These are phyloP conservation scores for Quercus phellos DNA, from an alignment of 331 rosid species.

Conservation along the genomic window DNA sequence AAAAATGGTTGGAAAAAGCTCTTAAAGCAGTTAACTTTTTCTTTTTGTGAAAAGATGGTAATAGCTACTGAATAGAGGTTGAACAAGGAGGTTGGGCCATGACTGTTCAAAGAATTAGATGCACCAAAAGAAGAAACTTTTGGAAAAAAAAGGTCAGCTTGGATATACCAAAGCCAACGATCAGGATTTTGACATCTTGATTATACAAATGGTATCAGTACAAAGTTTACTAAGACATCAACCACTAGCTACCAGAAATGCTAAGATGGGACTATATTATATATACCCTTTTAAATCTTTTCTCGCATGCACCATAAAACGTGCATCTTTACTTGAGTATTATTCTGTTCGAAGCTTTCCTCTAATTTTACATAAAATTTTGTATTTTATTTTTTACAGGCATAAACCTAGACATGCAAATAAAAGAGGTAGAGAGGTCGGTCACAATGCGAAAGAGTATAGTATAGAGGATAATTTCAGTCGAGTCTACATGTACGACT, in stretches of 20 bases:
- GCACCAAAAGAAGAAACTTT: conserved; percentile 29
- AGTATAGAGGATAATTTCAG: background rate
- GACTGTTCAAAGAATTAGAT: conserved; percentile 39
- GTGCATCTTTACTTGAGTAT: too few relatives aligned
- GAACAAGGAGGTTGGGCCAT: conserved; percentile 40
- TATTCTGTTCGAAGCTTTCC: too few relatives aligned
- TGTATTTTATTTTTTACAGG: background rate
- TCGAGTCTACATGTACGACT: background rate
- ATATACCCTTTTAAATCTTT: too few relatives aligned
- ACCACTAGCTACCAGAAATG: conserved; percentile 14
- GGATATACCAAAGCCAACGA: conserved; percentile 34
- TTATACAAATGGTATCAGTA: background rate
- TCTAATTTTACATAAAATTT: too few relatives aligned
- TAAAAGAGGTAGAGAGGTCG: background rate
- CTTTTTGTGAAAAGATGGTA: conserved; percentile 29
- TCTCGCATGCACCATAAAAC: too few relatives aligned
- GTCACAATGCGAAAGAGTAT: background rate
- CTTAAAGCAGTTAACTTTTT: conserved; percentile 33
- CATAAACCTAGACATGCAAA: background rate
- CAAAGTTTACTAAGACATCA: too few relatives aligned
- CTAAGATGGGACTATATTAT: background rate
- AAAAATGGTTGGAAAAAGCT: conserved; percentile 31
- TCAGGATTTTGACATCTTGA: conserved; percentile 13
- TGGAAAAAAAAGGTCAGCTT: conserved; percentile 12
- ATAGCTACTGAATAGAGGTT: conserved; percentile 22